These are phyloP conservation scores for Colletotrichum truncatum DNA, from an alignment of 2,329 filamentous ascomycete species.

Conservation along the genomic window DNA sequence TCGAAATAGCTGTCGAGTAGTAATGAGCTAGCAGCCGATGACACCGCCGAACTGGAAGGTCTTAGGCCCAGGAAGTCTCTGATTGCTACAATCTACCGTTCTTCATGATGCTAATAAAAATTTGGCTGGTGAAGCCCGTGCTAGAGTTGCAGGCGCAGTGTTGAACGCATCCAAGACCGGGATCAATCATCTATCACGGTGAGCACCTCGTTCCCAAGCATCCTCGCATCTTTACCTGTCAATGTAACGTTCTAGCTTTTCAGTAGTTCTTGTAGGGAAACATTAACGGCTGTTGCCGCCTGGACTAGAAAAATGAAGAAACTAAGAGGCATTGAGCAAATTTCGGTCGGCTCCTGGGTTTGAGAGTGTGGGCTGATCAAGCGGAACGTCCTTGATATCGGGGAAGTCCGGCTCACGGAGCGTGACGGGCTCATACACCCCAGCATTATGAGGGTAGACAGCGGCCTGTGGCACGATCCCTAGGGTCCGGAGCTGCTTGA, in stretches of 20 bases:
- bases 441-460: conserved; percentile 65
- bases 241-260: conserved; percentile 88
- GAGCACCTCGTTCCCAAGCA: conserved; percentile 74
- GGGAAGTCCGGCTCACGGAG: conserved; percentile 83
- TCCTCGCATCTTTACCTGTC: conserved; percentile 74
- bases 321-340: too few relatives aligned
- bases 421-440: conserved; percentile 87
- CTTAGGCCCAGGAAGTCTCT: too few relatives aligned
- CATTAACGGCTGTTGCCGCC: too few relatives aligned
- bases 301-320: background rate
- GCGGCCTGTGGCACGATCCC: conserved; percentile 78
- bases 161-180: conserved; percentile 80
- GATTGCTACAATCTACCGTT: conserved; percentile 85
- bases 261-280: background rate
- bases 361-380: conserved; percentile 90
- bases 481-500: conserved; percentile 81
- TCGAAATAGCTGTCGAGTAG: conserved; percentile 83
- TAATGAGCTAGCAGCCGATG: conserved; percentile 86
- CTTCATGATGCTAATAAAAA: conserved; percentile 86
- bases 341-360: conserved; percentile 73
- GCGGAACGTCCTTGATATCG: conserved; percentile 79
- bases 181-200: conserved; percentile 84
- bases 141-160: conserved; percentile 80
- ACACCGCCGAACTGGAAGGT: conserved; percentile 94
- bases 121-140: conserved; percentile 81